These are phyloP conservation scores for Hypoxylon sp. DNA, from an alignment of 2,329 filamentous ascomycete species.

Conservation along the genomic window DNA sequence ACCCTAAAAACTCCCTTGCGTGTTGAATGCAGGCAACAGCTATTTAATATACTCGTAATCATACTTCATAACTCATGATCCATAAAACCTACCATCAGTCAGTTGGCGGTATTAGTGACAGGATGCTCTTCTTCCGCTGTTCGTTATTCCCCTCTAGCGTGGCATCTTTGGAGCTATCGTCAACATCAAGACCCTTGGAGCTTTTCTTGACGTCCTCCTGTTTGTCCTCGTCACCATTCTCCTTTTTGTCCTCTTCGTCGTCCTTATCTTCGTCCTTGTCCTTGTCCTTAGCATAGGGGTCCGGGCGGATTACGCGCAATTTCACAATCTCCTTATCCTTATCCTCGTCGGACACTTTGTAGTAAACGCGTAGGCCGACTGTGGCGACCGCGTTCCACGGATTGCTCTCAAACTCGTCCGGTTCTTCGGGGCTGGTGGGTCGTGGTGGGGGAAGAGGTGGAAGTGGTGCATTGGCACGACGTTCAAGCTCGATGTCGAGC, in stretches of 20 bases:
- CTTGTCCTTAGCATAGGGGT: slow-evolving; percentile 52
- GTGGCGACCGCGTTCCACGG: slow-evolving; percentile 76
- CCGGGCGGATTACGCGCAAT: slow-evolving; percentile 59
- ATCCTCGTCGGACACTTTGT: slow-evolving; percentile 60
- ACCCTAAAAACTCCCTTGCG: background rate
- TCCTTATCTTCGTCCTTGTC: slow-evolving; percentile 47
- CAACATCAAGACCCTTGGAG: slow-evolving; percentile 56
- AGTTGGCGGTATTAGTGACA: slow-evolving; percentile 40
- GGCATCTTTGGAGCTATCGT: slow-evolving; percentile 55
- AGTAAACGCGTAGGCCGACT: slow-evolving; percentile 73
- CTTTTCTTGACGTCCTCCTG: slow-evolving; percentile 56
- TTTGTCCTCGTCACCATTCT: slow-evolving; percentile 45
- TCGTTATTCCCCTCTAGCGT: slow-evolving; percentile 52
- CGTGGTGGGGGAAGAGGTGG: slow-evolving; percentile 51
- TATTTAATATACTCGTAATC: background rate
- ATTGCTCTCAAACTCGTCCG: slow-evolving; percentile 68
- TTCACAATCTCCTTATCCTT: slow-evolving; percentile 55
- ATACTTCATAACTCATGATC: slow-evolving; percentile 12
- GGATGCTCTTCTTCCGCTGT: slow-evolving; percentile 53
- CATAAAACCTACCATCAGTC: slow-evolving; percentile 15
- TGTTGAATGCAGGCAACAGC: background rate
- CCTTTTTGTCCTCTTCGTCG: slow-evolving; percentile 43
- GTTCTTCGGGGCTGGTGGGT: slow-evolving; percentile 61
- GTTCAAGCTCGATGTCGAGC: slow-evolving; percentile 55
- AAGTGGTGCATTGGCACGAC: slow-evolving; percentile 42